Evolutionary conservation across 129 eudicot species (phyloP), one percentile per base, ranked within the genome.

Genomic region (Logfia minima): DNA sequence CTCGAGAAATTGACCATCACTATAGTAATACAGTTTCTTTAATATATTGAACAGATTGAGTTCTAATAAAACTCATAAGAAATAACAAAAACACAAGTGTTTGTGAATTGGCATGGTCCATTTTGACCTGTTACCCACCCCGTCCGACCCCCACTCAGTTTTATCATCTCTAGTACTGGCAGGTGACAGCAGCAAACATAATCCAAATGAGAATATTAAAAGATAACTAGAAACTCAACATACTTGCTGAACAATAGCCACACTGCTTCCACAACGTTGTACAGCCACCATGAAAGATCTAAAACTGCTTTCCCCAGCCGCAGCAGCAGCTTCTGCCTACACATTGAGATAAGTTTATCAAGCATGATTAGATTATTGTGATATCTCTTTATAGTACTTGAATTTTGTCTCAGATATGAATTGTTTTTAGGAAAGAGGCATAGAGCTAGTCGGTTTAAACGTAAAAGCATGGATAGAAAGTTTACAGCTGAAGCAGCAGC

Each of bases 241-340:
- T 88, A 95, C 99, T 88, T 95, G 97, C 84, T 91, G 99, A 74
- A 95, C 97, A 71, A 95, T 89, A 85, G 99, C 99, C 76, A 95
- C 97, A 88, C 99, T 91, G 84, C 99, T 95, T 78, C 97, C 97
- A 79, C 99, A 91, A 24, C 94, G 97, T 81, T 95, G 99, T n/a
- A 95, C 99, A 80, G 99, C 92, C 75, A 91, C 97, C 99, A 91
- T 91, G 82, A 95, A 95, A 81, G 99, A 91, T 85, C 92, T 88
- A 80, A 95, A 95, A 84, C 99, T 91, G 88, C 97, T 95, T 86
- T 95, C 97, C 73, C 99, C 97, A 69, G 99, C 97, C 55, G 99
- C 97, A 66, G 99, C 99, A 56, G 99, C 97, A 72, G 97, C 97
- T 84, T 95, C 99, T 71, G 97, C 99, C 99, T 95, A 76, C 86